Conservation (phyloP, 352 stramenopile species). For the Globisporangium middletonii region DNA sequence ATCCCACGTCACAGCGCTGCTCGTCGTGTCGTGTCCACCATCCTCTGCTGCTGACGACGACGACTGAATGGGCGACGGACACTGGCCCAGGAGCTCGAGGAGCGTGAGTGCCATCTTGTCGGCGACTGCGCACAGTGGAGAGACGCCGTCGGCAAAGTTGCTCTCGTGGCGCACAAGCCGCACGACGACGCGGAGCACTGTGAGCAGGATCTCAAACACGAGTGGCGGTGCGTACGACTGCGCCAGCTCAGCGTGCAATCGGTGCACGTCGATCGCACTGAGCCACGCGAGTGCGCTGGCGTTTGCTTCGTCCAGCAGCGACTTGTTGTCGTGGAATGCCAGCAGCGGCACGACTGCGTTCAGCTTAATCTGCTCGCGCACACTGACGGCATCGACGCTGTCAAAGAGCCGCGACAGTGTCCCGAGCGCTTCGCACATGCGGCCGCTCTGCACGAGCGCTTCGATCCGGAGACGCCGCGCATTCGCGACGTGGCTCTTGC, state of each 20-base stretch:
- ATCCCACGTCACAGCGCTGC: background rate
- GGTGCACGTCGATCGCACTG: slow-evolving; percentile 16
- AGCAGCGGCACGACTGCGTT: slow-evolving; percentile 13
- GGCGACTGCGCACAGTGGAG: slow-evolving; percentile 13
- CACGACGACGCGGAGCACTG: slow-evolving; percentile 25
- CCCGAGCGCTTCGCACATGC: slow-evolving; percentile 44
- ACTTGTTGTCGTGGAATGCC: slow-evolving; percentile 31
- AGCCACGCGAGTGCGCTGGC: slow-evolving; percentile 30
- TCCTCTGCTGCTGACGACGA: background rate
- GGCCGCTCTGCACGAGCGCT: slow-evolving; percentile 42
- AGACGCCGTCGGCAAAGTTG: slow-evolving; percentile 20
- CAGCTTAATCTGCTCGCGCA: background rate
- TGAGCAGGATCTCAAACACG: slow-evolving; percentile 23
- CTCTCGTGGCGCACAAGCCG: slow-evolving; percentile 22
- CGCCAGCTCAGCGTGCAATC: slow-evolving; percentile 10
- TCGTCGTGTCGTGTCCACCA: too few relatives aligned
- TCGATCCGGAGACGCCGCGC: slow-evolving; percentile 40
- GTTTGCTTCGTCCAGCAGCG: slow-evolving; percentile 30
- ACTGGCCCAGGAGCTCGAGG: slow-evolving; percentile 13
- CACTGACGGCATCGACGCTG: slow-evolving; percentile 7
- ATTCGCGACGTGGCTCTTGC: slow-evolving; percentile 45
- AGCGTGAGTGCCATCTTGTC: slow-evolving; percentile 27
- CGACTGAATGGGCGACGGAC: background rate
- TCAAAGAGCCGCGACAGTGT: slow-evolving; percentile 26
- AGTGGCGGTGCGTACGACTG: slow-evolving; percentile 7